These are phyloP conservation scores for Saccharomycodes ludwigii DNA, from an alignment of 805 yeast genomes.

Conservation along the genomic window DNA sequence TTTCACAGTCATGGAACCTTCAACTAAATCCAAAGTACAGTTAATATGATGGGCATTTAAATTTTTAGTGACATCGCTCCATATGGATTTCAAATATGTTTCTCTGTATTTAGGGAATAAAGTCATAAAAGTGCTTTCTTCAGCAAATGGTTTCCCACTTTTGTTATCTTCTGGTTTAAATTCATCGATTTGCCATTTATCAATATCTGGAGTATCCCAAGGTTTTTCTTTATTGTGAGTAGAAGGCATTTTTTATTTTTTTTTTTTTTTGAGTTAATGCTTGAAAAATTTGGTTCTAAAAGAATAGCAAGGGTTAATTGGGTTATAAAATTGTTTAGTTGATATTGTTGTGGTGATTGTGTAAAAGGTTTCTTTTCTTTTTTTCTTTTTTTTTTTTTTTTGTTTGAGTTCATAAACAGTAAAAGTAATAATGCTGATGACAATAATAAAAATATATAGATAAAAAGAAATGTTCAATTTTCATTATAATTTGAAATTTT, in stretches of 20 bases:
- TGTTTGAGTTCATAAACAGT: too few species aligned
- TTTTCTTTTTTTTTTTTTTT: neutral
- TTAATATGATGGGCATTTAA: constrained; percentile 62
- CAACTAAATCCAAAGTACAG: constrained; percentile 83
- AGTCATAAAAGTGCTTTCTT: constrained; percentile 90
- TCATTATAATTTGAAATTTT: too few species aligned
- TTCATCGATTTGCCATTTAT: constrained; percentile 83
- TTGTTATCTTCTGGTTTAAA: constrained; percentile 83
- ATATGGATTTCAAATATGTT: constrained; percentile 70
- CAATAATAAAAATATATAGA: too few species aligned
- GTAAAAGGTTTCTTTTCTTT: neutral
- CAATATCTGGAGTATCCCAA: constrained; percentile 93
- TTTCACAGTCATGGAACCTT: constrained; percentile 94
- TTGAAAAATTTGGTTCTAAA: neutral
- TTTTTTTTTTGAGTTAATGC: neutral
- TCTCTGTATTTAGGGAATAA: constrained; percentile 95
- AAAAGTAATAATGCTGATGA: too few species aligned
- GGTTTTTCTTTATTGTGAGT: constrained; percentile 93
- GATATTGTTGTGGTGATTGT: too few species aligned
- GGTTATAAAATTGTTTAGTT: neutral
- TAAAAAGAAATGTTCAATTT: too few species aligned
- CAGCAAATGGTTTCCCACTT: constrained; percentile 82
- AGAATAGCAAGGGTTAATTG: too few species aligned
- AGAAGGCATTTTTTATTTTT: constrained; percentile 54
- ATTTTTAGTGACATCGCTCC: constrained; percentile 87